Percentiles rank a stretch among this genome's conserved stretches.
Conservation (phyloP, 106 monocot species). For the Allium cepa region DNA sequence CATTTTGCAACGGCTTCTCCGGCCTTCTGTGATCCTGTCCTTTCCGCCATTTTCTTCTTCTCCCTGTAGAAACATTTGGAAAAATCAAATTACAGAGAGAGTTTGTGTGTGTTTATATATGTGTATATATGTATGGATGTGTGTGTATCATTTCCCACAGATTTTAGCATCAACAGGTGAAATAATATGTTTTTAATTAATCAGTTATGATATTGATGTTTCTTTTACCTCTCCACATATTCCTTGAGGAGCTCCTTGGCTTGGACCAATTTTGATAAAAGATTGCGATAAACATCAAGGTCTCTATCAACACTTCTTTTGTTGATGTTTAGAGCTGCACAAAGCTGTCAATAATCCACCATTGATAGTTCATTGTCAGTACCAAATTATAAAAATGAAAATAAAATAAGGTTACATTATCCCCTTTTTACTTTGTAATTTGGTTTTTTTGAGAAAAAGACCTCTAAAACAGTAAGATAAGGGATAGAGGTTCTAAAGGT, state of each 20-base stretch:
- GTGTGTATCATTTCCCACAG: too few species aligned
- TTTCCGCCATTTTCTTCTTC: slow-evolving; percentile 78
- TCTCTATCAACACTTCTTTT: slow-evolving; percentile 92
- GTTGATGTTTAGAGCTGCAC: slow-evolving; percentile 68
- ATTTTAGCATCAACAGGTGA: too few species aligned
- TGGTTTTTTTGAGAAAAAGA: too few species aligned
- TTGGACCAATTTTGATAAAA: slow-evolving; percentile 94
- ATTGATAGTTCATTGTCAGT: not conserved
- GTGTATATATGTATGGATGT: too few species aligned
- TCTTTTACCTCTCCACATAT: slow-evolving; percentile 76
- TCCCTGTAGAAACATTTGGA: slow-evolving; percentile 31
- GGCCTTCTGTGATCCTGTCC: slow-evolving; percentile 36
- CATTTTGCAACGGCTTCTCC: slow-evolving; percentile 59
- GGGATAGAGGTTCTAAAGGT: too few species aligned
- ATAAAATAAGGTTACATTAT: too few species aligned
- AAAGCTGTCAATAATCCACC: slow-evolving; percentile 51
- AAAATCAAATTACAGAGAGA: not conserved
- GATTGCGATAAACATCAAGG: slow-evolving; percentile 90
- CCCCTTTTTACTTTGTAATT: too few species aligned
- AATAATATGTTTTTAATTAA: too few species aligned
- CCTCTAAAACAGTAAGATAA: too few species aligned
- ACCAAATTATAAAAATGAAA: not conserved
- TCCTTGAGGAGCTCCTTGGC: slow-evolving; percentile 98
- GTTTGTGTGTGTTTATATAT: not conserved
- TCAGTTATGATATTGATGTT: too few species aligned